Evolutionary conservation across 371 early-diverging fungal genomes (phyloP).

Genomic region (Mucor ambiguus): DNA sequence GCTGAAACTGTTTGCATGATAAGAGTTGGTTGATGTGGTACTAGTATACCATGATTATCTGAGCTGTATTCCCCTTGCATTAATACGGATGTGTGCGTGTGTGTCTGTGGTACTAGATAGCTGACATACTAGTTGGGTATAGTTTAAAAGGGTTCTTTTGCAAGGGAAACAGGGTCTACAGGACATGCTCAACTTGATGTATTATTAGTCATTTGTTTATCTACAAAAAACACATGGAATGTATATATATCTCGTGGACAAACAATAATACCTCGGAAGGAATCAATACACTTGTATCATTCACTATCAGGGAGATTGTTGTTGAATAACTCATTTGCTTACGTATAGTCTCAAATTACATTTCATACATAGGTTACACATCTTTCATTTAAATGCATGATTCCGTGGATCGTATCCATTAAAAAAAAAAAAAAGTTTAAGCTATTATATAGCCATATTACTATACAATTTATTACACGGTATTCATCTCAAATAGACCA

Average conservation of each 20-base stretch:
- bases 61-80: not conserved
- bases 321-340: not conserved
- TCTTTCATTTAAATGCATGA: slow-evolving; percentile 1
- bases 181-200: not conserved
- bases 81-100: not conserved
- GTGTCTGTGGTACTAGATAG: not conserved
- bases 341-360: not conserved
- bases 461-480: not conserved
- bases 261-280: not conserved
- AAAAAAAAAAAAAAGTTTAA: not conserved
- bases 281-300: not conserved
- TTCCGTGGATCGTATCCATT: not conserved
- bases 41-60: not conserved
- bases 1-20: slow-evolving; percentile 1
- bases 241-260: not conserved
- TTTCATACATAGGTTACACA: not conserved
- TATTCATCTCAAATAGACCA: not conserved
- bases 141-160: not conserved
- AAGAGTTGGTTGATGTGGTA: not conserved
- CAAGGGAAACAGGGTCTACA: not conserved
- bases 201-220: not conserved
- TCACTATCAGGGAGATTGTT: not conserved
- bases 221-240: not conserved
- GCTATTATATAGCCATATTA: not conserved
- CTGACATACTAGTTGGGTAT: not conserved